Base-by-base conservation (phyloP, 257 asterid species). In the Capsicum rhomboideum region DNA sequence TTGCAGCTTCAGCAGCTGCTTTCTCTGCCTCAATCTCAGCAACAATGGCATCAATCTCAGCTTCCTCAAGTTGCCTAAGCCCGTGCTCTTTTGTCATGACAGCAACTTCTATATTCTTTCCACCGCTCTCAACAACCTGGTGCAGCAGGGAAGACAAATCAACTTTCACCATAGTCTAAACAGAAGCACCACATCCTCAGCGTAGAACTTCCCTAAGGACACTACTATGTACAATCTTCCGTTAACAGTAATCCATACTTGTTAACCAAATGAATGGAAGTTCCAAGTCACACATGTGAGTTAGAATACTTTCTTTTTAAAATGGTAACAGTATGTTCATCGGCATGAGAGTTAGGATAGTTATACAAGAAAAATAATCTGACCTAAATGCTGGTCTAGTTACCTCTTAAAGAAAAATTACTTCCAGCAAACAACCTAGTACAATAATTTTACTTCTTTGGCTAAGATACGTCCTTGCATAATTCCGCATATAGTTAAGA, bases 1-100 rank as follows among this genome's bases (percentile, higher is more conserved):
- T 93, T 37, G 98, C 99, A 83, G 97, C 98, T 88, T 93, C 99
- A 0, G 97, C 97, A 83, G 98, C 98, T 6, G 98, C 96, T 82
- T 96, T 94, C 89, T 94, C 98, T 14, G 96, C 97, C 66, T 94
- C 97, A 29, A 94, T 96, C 79, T 94, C 97, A 8, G 94, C 95
- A 86, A 91, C 99, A 85, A 94, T 83, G 68, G 92, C 96, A 83
- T 94, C 99, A 9, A 94, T 94, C 79, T 94, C 98, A 84, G 94
- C 93, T 90, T 96, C 99, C 85, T 96, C 98, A 52, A 94, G 97
- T 84, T 94, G 97, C 74, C 78, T 87, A 85, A 92, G 88, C 66
- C 97, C 99, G n/a, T 85, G 87, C 59, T 94, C 95, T 86, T 90
- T 94, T 6, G 97, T 96, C 97, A 96, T 94, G 28, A 96, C 96